These are phyloP conservation scores for Stenogyne calaminthoides DNA, from an alignment of 305 asterid genomes.

Conservation along the genomic window DNA sequence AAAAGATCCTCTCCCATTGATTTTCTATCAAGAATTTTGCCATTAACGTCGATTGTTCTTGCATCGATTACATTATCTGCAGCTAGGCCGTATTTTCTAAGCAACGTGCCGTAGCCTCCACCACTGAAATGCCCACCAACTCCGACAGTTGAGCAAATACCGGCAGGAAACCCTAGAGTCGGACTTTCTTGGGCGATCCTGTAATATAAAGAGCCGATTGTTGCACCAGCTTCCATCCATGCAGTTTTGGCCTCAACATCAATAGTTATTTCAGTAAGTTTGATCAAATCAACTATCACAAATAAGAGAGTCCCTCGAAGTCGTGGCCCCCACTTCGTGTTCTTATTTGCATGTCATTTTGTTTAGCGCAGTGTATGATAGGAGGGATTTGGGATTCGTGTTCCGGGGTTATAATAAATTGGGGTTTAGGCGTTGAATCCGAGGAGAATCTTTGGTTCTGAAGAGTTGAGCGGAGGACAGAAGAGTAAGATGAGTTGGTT, in stretches of 20 bases:
- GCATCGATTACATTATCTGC: neutral
- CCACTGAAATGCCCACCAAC: neutral
- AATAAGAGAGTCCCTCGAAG: neutral
- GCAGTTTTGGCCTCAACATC: neutral
- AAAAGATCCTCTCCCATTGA: neutral
- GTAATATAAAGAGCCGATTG: neutral
- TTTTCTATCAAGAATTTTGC: neutral
- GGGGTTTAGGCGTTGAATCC: neutral
- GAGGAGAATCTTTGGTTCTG: neutral
- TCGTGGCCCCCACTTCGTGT: neutral
- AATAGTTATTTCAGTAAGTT: neutral
- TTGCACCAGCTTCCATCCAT: neutral
- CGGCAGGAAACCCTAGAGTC: neutral
- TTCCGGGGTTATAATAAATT: neutral
- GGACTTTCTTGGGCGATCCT: neutral
- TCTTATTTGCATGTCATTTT: neutral
- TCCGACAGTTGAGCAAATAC: neutral
- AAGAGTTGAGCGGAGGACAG: neutral
- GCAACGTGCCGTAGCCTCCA: neutral
- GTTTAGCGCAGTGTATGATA: neutral
- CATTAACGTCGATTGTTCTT: neutral
- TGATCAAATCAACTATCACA: neutral
- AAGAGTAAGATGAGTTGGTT: neutral
- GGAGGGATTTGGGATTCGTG: constrained; percentile 8
- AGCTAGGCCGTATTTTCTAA: neutral